Evolutionary conservation across 169 alveolate species (phyloP).

Genomic region (Cyclospora cayetanensis): DNA sequence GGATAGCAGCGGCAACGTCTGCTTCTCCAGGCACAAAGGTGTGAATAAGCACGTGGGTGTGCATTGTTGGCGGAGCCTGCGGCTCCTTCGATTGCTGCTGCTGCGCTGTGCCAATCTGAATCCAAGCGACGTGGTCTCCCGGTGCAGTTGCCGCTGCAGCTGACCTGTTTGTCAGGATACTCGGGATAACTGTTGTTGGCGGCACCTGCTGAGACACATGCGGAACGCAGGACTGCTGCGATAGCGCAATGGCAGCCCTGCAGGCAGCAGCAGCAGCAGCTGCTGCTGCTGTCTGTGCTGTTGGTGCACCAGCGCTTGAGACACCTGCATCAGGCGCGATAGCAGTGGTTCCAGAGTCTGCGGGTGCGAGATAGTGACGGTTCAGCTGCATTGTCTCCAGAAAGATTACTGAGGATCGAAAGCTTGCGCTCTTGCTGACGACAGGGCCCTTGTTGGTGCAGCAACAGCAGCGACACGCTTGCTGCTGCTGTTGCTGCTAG

Average conservation of each 20-base stretch:
- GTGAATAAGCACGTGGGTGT: conserved; percentile 23
- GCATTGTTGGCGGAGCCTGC: conserved; percentile 49
- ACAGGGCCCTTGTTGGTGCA: conserved; percentile 39
- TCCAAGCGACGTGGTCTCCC: conserved; percentile 42
- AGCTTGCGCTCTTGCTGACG: not conserved
- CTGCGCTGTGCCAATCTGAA: conserved; percentile 51
- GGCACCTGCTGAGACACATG: not conserved
- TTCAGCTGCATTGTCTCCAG: conserved; percentile 58
- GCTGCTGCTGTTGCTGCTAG: conserved; percentile 67
- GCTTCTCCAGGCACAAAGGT: conserved; percentile 25
- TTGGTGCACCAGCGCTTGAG: conserved; percentile 8
- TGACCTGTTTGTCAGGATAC: too few species aligned
- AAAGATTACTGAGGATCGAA: too few species aligned
- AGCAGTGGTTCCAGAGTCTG: not conserved
- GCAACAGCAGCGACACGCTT: conserved; percentile 57
- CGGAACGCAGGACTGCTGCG: conserved; percentile 3
- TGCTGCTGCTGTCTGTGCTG: conserved; percentile 59
- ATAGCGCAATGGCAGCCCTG: conserved; percentile 56
- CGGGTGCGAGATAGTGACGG: not conserved
- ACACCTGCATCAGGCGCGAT: not conserved
- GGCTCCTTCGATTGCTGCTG: conserved; percentile 50
- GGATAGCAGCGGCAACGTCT: conserved; percentile 24
- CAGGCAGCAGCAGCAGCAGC: conserved; percentile 66
- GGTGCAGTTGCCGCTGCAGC: conserved; percentile 56
- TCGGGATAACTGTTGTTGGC: not conserved